Evolutionary conservation across 1,284 basidiomycete species (phyloP).

Genomic region (Ceratobasidium sp.): DNA sequence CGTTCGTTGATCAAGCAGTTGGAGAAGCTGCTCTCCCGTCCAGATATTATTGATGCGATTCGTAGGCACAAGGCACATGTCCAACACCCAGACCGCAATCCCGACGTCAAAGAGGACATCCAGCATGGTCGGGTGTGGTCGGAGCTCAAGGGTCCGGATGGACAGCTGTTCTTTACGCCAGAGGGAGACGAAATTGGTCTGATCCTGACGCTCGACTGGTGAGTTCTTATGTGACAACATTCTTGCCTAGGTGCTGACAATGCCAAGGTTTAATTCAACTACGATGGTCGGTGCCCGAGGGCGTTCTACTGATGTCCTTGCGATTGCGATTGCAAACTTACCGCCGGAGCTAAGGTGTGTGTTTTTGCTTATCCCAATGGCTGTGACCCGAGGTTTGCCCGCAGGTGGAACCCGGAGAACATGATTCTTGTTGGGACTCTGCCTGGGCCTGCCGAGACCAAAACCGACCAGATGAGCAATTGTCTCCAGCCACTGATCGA

Average conservation of each 20-base stretch:
- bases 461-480: slow-evolving; percentile 24
- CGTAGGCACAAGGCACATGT: slow-evolving; percentile 14
- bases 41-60: slow-evolving; percentile 25
- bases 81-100: slow-evolving; percentile 1
- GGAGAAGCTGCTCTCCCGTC: slow-evolving; percentile 10
- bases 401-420: slow-evolving; percentile 32
- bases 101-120: slow-evolving; percentile 33
- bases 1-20: slow-evolving; percentile 14
- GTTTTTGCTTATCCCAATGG: background rate
- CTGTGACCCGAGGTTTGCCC: background rate
- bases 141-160: slow-evolving; percentile 15
- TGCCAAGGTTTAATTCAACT: slow-evolving; percentile 23
- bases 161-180: slow-evolving; percentile 15
- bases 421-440: slow-evolving; percentile 29
- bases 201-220: slow-evolving; percentile 33
- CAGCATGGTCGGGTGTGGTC: slow-evolving; percentile 40
- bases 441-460: slow-evolving; percentile 32
- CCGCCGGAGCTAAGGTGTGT: slow-evolving; percentile 36
- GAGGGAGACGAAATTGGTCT: slow-evolving; percentile 33
- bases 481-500: slow-evolving; percentile 23
- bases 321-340: slow-evolving; percentile 32
- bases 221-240: background rate
- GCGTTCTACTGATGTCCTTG: slow-evolving; percentile 11
- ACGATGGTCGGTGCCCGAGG: slow-evolving; percentile 24
- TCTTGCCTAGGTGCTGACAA: background rate